Evolutionary conservation across 768 basidiomycete species (phyloP).

Genomic region (Favolaschia claudopus): DNA sequence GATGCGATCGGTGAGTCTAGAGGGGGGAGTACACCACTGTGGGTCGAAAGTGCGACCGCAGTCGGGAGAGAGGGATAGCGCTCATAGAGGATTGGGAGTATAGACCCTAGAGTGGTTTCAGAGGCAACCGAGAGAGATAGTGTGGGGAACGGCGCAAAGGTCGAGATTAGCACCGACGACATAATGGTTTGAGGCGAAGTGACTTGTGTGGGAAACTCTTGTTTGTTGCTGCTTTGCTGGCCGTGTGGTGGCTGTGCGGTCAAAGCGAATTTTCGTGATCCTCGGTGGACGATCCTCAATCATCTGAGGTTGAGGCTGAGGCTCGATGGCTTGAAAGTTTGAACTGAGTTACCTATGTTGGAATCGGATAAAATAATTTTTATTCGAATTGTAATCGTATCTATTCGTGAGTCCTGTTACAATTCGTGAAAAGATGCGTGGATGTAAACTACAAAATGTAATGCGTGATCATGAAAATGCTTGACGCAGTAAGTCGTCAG

Average conservation of each 20-base stretch:
- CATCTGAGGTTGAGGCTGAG: neutral
- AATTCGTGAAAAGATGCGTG: slow-evolving; percentile 19
- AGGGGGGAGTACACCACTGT: slow-evolving; percentile 48
- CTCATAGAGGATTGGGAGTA: slow-evolving; percentile 52
- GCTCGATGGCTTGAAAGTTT: too few relatives aligned
- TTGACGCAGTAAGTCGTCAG: slow-evolving; percentile 23
- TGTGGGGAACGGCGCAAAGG: slow-evolving; percentile 68
- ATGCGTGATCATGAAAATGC: slow-evolving; percentile 27
- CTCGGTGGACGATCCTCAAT: too few relatives aligned
- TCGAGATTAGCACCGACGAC: slow-evolving; percentile 56
- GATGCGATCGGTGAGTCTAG: slow-evolving; percentile 38
- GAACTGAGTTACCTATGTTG: too few relatives aligned
- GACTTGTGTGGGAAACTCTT: too few relatives aligned
- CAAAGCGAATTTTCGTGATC: too few relatives aligned
- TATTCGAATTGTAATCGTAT: slow-evolving; percentile 23
- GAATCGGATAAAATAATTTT: neutral
- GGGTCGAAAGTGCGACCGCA: slow-evolving; percentile 50
- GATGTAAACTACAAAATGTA: slow-evolving; percentile 31
- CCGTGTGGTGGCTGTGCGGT: too few relatives aligned
- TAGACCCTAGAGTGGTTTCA: slow-evolving; percentile 46
- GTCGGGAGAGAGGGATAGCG: slow-evolving; percentile 58
- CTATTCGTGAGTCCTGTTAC: slow-evolving; percentile 29
- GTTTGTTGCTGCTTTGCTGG: neutral
- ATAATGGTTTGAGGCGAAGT: neutral
- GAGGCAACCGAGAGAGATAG: slow-evolving; percentile 54